Evolutionary conservation across 768 basidiomycete species (phyloP), one percentile per base, ranked within the genome.

Genomic region (Glaciozyma antarctica): DNA sequence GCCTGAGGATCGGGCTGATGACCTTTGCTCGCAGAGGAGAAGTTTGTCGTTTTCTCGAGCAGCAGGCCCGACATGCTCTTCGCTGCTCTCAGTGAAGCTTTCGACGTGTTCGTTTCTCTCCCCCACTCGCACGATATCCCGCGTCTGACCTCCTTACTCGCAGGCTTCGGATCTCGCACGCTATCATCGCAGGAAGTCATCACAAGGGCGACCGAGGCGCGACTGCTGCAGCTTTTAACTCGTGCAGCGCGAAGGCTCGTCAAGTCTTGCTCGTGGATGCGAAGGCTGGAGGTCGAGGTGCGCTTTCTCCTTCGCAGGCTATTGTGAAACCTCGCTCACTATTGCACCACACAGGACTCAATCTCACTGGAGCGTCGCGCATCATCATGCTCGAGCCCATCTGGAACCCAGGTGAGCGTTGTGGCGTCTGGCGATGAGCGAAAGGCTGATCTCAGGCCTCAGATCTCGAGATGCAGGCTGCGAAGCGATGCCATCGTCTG

Each of bases 1-100:
- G 38, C 38, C 13, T 15, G 7, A 41, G 13, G 7, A 15, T 13
- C 38, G n/a, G n/a, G 38, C 38, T 41, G 38, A 41, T 13, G 7
- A 41, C 38, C 13, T 41, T 6, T 13, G 38, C 13, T 41, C 38
- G 5, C 12, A 22, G 49, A 65, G 49, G 69, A 71, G 1, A 71
- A 71, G 57, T 70, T 70, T 58, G 66, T 70, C 65, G 44, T 70
- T 48, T 70, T 70, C 61, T 61, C 49, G 10, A 52, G 47, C 5
- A 52, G 56, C 1, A 55, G 56, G 34, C 38, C 58, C 53, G 69
- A 70, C 49, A 34, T 70, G 15, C 28, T 66, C 38, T 66, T 70
- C 32, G 63, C 69, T 28, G 64, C 64, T 38, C n/a, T 70, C 21
- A 61, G 58, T 3, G 69, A 70, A 28, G 60, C 69, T 2, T 65